Evolutionary conservation across 73 alveolate species (phyloP), one percentile per base, ranked within the genome.

Genomic region (Diophrys appendiculata): DNA sequence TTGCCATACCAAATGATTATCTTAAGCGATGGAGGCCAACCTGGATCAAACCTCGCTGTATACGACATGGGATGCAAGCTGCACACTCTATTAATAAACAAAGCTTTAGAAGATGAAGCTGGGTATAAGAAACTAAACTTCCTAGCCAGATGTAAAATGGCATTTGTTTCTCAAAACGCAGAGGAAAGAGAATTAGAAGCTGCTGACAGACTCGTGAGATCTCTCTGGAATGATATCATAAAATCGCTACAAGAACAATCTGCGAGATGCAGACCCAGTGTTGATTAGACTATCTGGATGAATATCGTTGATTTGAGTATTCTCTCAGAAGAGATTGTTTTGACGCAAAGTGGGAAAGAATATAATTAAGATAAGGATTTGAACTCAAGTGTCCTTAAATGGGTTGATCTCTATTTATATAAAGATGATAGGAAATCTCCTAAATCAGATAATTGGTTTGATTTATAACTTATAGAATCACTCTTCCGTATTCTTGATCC

Each of bases 51-150:
- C 18, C 67, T 74, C 0, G 94, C 94, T 14, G 94, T 87, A 18
- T 87, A 78, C 33, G 94, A 87, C 35, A 87, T 87, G 27, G 94
- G 90, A 22, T 70, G 86, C 52, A 87, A 87, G 54, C 88, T 87
- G 29, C 92, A 84, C 34, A 84, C 92, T 1, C 64, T 84, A 25
- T 69, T 87, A 14, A 31, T 87, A 33, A 68, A 52, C 27, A 84
- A 87, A 22, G 52, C 90, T 27, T 65, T 79, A 33, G 69, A 70
- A 14, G 83, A 80, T 26, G 88, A 80, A 25, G 73, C 86, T 27
- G 85, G 84, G n/a, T 80, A 53, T 65, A 87, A 81, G 60, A 80
- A 69, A 55, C 34, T 80, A 25, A 72, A 73, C 55, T 80, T 72
- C 73, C 33, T 87, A 25, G 77, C 81, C 13, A 80, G 94, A 75